A percentile compares a stretch with the other conserved stretches of the same genome.
These are phyloP conservation scores for Schizosaccharomyces versatilis DNA, from an alignment of 1,139 yeast species.

Conservation along the genomic window DNA sequence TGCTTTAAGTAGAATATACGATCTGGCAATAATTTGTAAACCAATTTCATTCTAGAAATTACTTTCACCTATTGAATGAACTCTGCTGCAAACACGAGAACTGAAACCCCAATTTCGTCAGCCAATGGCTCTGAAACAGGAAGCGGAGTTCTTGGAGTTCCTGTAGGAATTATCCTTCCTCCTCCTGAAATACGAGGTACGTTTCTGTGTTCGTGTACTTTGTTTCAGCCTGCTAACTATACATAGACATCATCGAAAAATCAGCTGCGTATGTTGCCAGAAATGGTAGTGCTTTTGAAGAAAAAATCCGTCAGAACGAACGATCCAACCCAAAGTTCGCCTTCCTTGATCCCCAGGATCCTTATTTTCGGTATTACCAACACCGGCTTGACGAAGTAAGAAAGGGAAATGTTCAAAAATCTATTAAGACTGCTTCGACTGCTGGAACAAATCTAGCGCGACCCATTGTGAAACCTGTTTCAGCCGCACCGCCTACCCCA, in stretches of 20 bases:
- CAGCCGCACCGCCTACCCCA: slow-evolving; percentile 16
- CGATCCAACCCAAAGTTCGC: slow-evolving; percentile 34
- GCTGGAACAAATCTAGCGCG: slow-evolving; percentile 2
- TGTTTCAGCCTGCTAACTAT: neutral
- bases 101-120: no score
- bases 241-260: slow-evolving; percentile 33
- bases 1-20: no score
- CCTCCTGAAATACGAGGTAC: slow-evolving; percentile 30
- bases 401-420: slow-evolving; percentile 13
- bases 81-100: no score
- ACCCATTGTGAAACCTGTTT: neutral
- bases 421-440: slow-evolving; percentile 5
- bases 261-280: slow-evolving; percentile 50
- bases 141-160: neutral
- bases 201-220: neutral
- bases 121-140: neutral
- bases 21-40: no score
- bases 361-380: slow-evolving; percentile 36
- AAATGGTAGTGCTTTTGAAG: slow-evolving; percentile 45
- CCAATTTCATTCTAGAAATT: no score
- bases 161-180: slow-evolving; percentile 28
- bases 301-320: slow-evolving; percentile 30
- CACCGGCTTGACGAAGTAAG: slow-evolving; percentile 20
- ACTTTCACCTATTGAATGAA: no score
- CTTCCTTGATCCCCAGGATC: slow-evolving; percentile 34